Evolutionary conservation across 257 asterid species (phyloP), one percentile per base, ranked within the genome.

Genomic region (Galeopsis tetrahit): DNA sequence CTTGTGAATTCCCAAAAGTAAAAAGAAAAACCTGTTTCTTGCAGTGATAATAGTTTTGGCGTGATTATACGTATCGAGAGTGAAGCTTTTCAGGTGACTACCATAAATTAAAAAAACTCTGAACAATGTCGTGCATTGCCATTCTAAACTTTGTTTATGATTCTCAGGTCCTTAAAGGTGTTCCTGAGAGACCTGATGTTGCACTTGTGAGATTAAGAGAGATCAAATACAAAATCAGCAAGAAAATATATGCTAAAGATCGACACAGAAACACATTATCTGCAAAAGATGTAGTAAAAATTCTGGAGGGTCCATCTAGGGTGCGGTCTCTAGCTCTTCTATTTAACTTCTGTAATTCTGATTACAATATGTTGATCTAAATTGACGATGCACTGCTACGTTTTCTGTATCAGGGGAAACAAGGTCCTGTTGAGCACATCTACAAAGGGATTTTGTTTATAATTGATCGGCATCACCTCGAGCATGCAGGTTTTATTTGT

Each of bases 401-500:
- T 58, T 58, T 66, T 32, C 55, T n/a, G 21, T 32, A 62, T 32
- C 78, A 95, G 99, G 97, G 98, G 33, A 90, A 90, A 75, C 97
- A 90, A 80, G 99, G 99, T 49, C 93, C 97, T 11, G 86, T 92
- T 35, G 99, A 92, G 73, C 99, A 92, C 75, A 90, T 95, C 43
- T 87, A 70, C 76, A 87, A 63, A 69, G 96, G 98, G 61, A 81
- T 92, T 76, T 64, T 95, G 75, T 95, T 95, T 77, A 79, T 95
- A 57, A 85, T 85, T 78, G 97, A 92, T 73, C 88, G 97, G 5
- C 96, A 90, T 85, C 99, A 92, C 82, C 97, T 88, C 3, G 99
- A 95, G 87, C 99, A 95, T 76, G 97, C 96, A 75, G 98, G 97
- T 69, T 95, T 87, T 85, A 90, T 95, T 65, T 95, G 98, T 66